A percentile compares a stretch with the other conserved stretches of the same genome.
These are phyloP conservation scores for Monosporascus sp. DNA, from an alignment of 2,329 filamentous ascomycete species.

Conservation along the genomic window DNA sequence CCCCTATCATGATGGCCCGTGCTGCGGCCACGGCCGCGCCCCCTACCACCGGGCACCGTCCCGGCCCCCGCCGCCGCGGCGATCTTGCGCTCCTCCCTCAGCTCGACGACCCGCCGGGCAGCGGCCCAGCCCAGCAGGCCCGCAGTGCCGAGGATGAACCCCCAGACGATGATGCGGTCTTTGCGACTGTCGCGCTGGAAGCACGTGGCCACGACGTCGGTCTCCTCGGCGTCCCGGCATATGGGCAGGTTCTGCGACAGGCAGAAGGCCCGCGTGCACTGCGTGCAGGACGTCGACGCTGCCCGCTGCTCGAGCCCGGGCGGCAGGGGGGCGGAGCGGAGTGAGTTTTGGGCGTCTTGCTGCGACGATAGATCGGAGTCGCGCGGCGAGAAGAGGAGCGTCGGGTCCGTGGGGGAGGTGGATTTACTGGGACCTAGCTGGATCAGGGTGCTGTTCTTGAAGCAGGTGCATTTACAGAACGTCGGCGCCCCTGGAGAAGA, in stretches of 20 bases:
- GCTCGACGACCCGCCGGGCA: conserved; percentile 43
- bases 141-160: conserved; percentile 54
- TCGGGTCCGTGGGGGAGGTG: conserved; percentile 18
- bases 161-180: conserved; percentile 62
- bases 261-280: conserved; percentile 63
- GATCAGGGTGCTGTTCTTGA: conserved; percentile 65
- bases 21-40: conserved; percentile 6
- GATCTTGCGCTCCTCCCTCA: conserved; percentile 26
- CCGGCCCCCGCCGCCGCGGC: conserved; percentile 6
- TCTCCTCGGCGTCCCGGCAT: conserved; percentile 57
- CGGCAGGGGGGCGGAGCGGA: conserved; percentile 18
- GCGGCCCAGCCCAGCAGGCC: conserved; percentile 58
- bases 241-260: conserved; percentile 55
- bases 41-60: neutral
- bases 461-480: conserved; percentile 68
- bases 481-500: conserved; percentile 48
- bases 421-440: conserved; percentile 44
- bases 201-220: conserved; percentile 57
- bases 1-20: conserved; percentile 12
- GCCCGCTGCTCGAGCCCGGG: conserved; percentile 22
- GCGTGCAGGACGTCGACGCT: conserved; percentile 47
- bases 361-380: neutral
- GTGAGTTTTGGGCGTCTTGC: neutral
- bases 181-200: conserved; percentile 65
- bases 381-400: neutral